A percentile compares a stretch with the other conserved stretches of the same genome.
Conservation (phyloP, 2,329 filamentous ascomycete species). For the Phoma sp. region DNA sequence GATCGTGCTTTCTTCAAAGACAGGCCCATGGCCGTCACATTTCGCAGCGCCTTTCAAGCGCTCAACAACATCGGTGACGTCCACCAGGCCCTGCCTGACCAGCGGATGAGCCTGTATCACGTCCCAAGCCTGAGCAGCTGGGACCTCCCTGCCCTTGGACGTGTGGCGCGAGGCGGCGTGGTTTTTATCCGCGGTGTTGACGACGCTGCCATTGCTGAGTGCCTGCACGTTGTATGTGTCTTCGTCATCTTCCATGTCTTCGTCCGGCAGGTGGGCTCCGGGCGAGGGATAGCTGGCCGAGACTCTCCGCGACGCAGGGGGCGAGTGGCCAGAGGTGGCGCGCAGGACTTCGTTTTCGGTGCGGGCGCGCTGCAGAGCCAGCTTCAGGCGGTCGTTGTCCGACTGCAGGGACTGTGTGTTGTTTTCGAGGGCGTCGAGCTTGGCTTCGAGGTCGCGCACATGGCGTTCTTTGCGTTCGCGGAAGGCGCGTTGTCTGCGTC, state of each 20-base stretch:
- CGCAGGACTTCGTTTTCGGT: constrained; percentile 94
- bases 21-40: constrained; percentile 85
- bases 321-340: constrained; percentile 67
- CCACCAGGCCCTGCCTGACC: constrained; percentile 77
- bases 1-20: constrained; percentile 81
- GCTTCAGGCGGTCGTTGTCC: constrained; percentile 87
- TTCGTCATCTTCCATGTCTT: constrained; percentile 27
- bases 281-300: constrained; percentile 50
- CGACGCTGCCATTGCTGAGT: constrained; percentile 37
- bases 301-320: constrained; percentile 50
- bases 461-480: constrained; percentile 94
- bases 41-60: constrained; percentile 74
- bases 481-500: constrained; percentile 86
- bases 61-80: constrained; percentile 82
- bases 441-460: constrained; percentile 89
- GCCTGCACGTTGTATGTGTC: constrained; percentile 37
- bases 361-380: constrained; percentile 79
- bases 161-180: constrained; percentile 31
- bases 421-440: constrained; percentile 78
- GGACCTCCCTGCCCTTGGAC: constrained; percentile 36
- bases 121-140: constrained; percentile 74
- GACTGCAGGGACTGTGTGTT: constrained; percentile 73
- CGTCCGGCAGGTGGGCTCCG: constrained; percentile 36
- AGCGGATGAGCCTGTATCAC: constrained; percentile 81
- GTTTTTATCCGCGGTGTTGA: constrained; percentile 40